phyloP scores from a whole-genome alignment of 1,139 yeast species.

The Candida sojae region DNA sequence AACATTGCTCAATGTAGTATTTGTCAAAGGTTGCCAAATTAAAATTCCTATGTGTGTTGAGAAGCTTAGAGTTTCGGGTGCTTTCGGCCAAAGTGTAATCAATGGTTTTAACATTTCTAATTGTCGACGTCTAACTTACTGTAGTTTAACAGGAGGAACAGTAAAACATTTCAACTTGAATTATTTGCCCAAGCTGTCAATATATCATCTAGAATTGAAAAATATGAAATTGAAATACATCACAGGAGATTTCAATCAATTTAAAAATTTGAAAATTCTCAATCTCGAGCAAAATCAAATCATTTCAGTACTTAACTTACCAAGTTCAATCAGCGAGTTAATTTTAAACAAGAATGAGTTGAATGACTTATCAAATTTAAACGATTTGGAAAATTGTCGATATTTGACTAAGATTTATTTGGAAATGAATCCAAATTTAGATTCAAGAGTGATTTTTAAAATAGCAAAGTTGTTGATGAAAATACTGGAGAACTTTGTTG shows the following conservation, averaged over 20 bases:
- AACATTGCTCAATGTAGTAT: conserved; percentile 3
- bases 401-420: conserved; percentile 6
- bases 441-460: conserved; percentile 4
- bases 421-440: conserved; percentile 10
- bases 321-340: conserved; percentile 7
- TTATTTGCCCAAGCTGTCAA: conserved; percentile 1
- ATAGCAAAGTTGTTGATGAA: conserved; percentile 4
- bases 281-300: conserved; percentile 11
- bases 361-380: conserved; percentile 9
- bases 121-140: conserved; percentile 2
- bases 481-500: conserved; percentile 3
- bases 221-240: conserved; percentile 8
- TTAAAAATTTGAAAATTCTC: conserved; percentile 5
- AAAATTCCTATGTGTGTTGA: conserved; percentile 5
- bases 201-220: conserved; percentile 8
- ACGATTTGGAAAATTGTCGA: conserved; percentile 6
- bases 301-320: conserved; percentile 4
- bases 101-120: conserved; percentile 1
- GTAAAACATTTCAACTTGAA: conserved; percentile 7
- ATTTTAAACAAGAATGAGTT: conserved; percentile 9
- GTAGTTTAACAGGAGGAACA: conserved; percentile 8
- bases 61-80: conserved; percentile 5
- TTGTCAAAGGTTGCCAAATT: conserved; percentile 1
- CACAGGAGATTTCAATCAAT: conserved; percentile 8
- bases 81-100: conserved; percentile 4